Evolutionary conservation across 75 land plant genomes (phyloP).

Genomic region (Azolla pinnata): DNA sequence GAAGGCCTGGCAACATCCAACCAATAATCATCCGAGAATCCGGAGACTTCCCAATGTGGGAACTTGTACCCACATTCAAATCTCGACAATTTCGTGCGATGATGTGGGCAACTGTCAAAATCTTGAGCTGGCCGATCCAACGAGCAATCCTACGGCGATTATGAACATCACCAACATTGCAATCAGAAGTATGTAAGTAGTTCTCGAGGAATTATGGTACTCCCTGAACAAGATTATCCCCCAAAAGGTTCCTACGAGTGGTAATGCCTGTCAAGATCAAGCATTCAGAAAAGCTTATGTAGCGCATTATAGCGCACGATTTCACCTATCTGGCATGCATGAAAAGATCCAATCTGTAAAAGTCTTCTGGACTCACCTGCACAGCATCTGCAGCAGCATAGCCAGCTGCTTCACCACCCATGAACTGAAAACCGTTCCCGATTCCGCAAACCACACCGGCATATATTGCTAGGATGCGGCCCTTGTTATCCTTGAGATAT

Average conservation of each 20-base stretch:
- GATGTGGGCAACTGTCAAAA: too few species aligned
- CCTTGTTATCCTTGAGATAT: constrained; percentile 69
- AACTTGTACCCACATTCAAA: too few species aligned
- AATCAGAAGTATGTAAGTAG: constrained; percentile 56
- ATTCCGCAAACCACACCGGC: constrained; percentile 91
- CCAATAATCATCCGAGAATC: too few species aligned
- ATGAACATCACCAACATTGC: constrained; percentile 82
- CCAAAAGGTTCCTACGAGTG: constrained; percentile 97
- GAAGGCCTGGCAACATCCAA: too few species aligned
- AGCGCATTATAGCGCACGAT: neutral
- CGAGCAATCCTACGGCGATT: constrained; percentile 72
- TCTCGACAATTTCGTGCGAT: too few species aligned
- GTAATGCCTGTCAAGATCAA: constrained; percentile 54
- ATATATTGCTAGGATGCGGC: constrained; percentile 74
- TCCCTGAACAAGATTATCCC: constrained; percentile 79
- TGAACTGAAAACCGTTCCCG: constrained; percentile 95
- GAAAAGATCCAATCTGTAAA: neutral
- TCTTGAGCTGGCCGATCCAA: constrained; percentile 73
- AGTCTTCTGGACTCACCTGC: constrained; percentile 42
- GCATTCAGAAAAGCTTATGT: neutral
- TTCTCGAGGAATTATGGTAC: constrained; percentile 68
- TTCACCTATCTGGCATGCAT: neutral
- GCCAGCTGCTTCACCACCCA: constrained; percentile 99
- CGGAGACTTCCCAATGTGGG: too few species aligned
- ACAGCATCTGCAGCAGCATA: constrained; percentile 99